Conservation (phyloP, 306 rosid species). For the Crotalaria pallida region DNA sequence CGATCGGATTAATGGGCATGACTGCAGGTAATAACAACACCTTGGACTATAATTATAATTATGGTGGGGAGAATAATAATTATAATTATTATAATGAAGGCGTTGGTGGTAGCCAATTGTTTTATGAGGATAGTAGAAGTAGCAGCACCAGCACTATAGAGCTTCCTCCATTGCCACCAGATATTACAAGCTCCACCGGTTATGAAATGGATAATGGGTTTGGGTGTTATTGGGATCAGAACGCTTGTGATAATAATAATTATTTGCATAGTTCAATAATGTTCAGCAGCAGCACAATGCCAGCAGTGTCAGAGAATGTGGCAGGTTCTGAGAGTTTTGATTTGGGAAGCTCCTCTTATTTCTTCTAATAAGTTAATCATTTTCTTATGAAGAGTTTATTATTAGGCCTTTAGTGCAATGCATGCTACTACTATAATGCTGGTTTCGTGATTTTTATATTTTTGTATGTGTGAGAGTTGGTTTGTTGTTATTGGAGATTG, state of each 20-base stretch:
- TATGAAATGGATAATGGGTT: constrained; percentile 16
- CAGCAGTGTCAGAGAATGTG: constrained; percentile 31
- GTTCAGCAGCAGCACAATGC: constrained; percentile 26
- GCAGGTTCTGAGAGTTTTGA: constrained; percentile 8
- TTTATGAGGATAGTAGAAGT: neutral
- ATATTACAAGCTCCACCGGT: constrained; percentile 38
- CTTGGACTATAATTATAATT: neutral
- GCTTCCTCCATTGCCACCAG: constrained; percentile 56
- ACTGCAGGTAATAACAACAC: neutral
- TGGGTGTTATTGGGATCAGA: constrained; percentile 18
- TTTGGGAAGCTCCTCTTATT: constrained; percentile 27
- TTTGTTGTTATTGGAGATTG: neutral
- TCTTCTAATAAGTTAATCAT: neutral
- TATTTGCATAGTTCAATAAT: constrained; percentile 23
- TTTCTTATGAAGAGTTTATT: neutral
- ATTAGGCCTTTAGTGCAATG: neutral
- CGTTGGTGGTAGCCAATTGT: neutral
- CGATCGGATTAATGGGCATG: neutral
- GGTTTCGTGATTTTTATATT: neutral
- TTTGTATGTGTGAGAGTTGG: neutral
- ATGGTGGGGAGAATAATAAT: neutral
- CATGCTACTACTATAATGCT: neutral
- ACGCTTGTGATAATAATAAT: neutral
- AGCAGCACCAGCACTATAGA: constrained; percentile 10
- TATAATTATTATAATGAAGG: neutral